Evolutionary conservation across 192 early-diverging fungal species (phyloP), one percentile per base, ranked within the genome.

Genomic region (Coemansia aciculifera): DNA sequence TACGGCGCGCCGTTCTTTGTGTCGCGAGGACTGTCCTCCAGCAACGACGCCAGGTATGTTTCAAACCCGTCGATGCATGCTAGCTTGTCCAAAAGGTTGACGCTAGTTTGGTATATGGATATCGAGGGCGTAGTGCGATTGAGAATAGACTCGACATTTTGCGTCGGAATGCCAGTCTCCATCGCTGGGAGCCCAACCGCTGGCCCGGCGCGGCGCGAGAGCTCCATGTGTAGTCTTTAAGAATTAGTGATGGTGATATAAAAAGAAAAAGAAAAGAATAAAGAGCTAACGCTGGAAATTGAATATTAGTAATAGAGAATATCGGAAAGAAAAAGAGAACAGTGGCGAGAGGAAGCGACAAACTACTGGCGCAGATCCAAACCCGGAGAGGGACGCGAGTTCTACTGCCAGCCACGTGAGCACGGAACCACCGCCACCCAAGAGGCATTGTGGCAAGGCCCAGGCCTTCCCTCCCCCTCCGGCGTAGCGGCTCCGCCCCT

Each of bases 81-180:
- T 17, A 93, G 86, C 71, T 88, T 86, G 64, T 91, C 90, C 19
- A 90, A 74, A 11, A 91, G 83, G 52, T 87, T 86, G 34, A 87
- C 75, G 79, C 90, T 91, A 10, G 83, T 86, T 67, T 91, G 90
- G 74, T 91, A 93, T 62, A 93, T 82, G 2, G 91, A 93, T 21
- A 81, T 70, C 11, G 83, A 69, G 5, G 78, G 83, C 51, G 78
- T 66, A 27, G 48, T 74, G 69, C 78, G 72, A 44, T 80, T 80
- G 44, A 80, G 73, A 70, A 82, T 67, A 29, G 79, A 82, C 21
- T 82, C 79, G 56, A 76, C 66, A 48, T 82, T 82, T 48, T 82
- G 79, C 34, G 75, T 56, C 31, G 79, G 79, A 23, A 64, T 74
- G 62, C 79, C 68, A 5, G 79, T 56, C 64, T 82, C 79, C 66